These are phyloP conservation scores for Eragrostis nindensis DNA, from an alignment of 176 grass and related monocot genomes.

Conservation along the genomic window DNA sequence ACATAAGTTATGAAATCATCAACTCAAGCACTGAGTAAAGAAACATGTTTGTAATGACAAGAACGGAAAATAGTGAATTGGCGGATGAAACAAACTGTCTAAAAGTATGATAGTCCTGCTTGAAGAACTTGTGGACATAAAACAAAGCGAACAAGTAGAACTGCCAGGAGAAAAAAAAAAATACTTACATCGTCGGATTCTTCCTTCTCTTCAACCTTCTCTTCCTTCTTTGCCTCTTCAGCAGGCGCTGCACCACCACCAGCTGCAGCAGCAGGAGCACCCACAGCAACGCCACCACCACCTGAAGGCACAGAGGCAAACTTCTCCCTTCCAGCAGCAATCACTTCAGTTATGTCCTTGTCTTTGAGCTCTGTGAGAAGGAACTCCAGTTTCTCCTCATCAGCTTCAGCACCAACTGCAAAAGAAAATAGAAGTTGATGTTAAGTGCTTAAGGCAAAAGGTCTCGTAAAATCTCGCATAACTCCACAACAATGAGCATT, in stretches of 20 bases:
- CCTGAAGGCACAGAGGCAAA: conserved; percentile 73
- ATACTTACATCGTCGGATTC: conserved; percentile 77
- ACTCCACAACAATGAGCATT: neutral
- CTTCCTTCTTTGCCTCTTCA: conserved; percentile 81
- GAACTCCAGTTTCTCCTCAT: conserved; percentile 59
- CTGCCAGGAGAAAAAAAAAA: no score
- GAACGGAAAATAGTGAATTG: no score
- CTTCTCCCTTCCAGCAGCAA: conserved; percentile 79
- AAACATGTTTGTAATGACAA: no score
- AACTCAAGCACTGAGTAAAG: no score
- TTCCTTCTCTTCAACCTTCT: conserved; percentile 95
- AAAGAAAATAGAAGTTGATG: neutral
- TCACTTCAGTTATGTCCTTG: conserved; percentile 76
- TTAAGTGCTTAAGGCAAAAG: no score
- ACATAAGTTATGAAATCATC: no score
- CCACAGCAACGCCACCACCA: conserved; percentile 55
- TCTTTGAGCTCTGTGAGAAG: conserved; percentile 67
- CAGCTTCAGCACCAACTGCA: conserved; percentile 66
- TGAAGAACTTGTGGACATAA: no score
- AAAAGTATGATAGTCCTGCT: no score
- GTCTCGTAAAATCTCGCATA: neutral
- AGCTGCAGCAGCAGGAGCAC: conserved; percentile 53
- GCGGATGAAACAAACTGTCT: no score
- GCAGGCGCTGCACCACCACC: conserved; percentile 62
- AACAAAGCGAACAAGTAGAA: no score